Conservation (phyloP, 805 yeast species). For the Spathaspora boniae region DNA sequence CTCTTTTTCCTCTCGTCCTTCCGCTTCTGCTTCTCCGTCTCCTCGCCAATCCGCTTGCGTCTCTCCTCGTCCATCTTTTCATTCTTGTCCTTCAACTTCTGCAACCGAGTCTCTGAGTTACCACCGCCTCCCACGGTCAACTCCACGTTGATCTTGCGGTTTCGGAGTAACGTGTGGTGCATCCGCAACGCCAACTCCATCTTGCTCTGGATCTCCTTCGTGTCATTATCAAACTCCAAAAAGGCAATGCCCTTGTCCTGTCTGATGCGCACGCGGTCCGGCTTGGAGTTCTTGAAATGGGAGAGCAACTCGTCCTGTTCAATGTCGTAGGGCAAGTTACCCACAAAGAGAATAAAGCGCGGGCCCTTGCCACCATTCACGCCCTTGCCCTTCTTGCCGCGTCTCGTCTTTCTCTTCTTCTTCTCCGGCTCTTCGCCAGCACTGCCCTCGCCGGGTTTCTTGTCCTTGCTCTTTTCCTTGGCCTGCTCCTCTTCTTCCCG, state of each 20-base stretch:
- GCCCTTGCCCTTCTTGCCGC: slow-evolving; percentile 72
- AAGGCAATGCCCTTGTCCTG: slow-evolving; percentile 89
- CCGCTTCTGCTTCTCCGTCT: slow-evolving; percentile 23
- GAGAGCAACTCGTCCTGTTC: slow-evolving; percentile 57
- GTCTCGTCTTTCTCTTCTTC: slow-evolving; percentile 72
- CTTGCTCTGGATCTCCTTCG: slow-evolving; percentile 63
- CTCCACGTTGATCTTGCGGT: slow-evolving; percentile 88
- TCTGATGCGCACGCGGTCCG: slow-evolving; percentile 75
- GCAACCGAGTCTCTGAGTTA: slow-evolving; percentile 60
- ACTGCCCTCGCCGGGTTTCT: slow-evolving; percentile 33
- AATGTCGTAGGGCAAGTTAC: slow-evolving; percentile 77
- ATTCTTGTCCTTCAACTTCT: slow-evolving; percentile 77
- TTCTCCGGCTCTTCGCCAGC: slow-evolving; percentile 26
- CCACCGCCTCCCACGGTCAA: slow-evolving; percentile 99
- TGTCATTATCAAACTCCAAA: slow-evolving; percentile 66
- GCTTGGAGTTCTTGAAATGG: slow-evolving; percentile 73
- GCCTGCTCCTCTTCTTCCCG: slow-evolving; percentile 21
- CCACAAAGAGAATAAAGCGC: slow-evolving; percentile 82
- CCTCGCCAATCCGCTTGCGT: slow-evolving; percentile 46
- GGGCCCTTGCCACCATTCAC: slow-evolving; percentile 47
- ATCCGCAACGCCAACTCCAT: slow-evolving; percentile 82
- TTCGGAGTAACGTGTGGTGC: slow-evolving; percentile 70
- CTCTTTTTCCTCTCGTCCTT: too few relatives aligned
- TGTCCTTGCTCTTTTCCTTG: slow-evolving; percentile 11
- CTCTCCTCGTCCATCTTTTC: slow-evolving; percentile 71